These are phyloP conservation scores for Beauveria sp. DNA, from an alignment of 2,329 filamentous ascomycete species.

Conservation along the genomic window DNA sequence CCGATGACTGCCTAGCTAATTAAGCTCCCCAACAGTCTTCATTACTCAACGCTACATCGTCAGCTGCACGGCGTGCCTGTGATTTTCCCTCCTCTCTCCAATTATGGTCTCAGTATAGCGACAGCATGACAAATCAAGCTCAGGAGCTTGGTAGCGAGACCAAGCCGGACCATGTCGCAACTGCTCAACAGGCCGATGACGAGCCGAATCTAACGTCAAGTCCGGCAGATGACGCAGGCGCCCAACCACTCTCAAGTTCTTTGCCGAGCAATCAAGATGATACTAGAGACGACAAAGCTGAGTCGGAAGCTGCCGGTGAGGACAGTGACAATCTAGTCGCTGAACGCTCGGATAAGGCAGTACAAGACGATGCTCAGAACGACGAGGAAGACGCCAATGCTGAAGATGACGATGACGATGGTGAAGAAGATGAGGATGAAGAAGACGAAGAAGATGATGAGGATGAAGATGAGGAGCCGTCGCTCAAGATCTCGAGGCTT, in stretches of 20 bases:
- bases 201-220: not conserved
- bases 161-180: not conserved
- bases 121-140: constrained; percentile 13
- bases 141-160: constrained; percentile 10
- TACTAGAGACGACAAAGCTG: not conserved
- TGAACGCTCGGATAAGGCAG: not conserved
- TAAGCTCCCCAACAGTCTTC: not conserved
- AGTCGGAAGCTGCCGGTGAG: not conserved
- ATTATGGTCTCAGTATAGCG: constrained; percentile 1
- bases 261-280: not conserved
- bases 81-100: not conserved
- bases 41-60: not conserved
- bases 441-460: constrained; percentile 66
- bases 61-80: not conserved
- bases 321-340: not conserved
- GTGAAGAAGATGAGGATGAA: constrained; percentile 42
- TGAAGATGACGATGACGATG: constrained; percentile 37
- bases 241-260: not conserved
- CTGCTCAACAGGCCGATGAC: not conserved
- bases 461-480: constrained; percentile 87
- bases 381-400: constrained; percentile 23
- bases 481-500: constrained; percentile 83
- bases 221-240: not conserved
- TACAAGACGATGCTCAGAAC: constrained; percentile 16
- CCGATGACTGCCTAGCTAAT: not conserved